Conservation (phyloP, 225 moss, liverwort and hornwort genomes). For the Asterella californica region DNA sequence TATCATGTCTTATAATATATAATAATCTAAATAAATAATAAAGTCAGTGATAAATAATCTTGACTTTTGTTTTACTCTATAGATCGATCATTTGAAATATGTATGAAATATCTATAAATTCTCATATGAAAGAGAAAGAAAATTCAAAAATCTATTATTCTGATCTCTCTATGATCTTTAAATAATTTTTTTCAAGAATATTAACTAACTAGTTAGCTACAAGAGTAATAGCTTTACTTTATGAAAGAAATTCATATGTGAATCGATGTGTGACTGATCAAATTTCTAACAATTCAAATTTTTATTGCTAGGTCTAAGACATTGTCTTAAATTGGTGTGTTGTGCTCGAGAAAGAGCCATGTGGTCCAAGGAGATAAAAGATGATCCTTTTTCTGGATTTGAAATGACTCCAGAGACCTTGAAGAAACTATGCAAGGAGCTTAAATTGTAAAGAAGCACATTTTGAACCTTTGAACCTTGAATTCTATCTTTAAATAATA, state of each 20-base stretch:
- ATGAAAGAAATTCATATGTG: neutral
- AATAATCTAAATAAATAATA: too few species aligned
- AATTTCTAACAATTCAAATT: too few species aligned
- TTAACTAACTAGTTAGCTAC: neutral
- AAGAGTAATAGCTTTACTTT: neutral
- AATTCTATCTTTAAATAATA: neutral
- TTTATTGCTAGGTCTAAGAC: neutral
- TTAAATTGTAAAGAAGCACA: constrained; percentile 27
- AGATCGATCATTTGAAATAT: too few species aligned
- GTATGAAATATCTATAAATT: too few species aligned
- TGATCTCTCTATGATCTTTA: too few species aligned
- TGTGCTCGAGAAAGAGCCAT: constrained; percentile 7
- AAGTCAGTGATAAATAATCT: too few species aligned
- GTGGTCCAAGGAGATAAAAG: constrained; percentile 21
- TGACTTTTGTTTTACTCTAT: too few species aligned
- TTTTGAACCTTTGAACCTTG: neutral
- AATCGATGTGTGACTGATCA: too few species aligned
- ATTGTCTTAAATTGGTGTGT: neutral
- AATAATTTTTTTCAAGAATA: neutral
- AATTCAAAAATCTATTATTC: too few species aligned
- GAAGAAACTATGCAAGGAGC: constrained; percentile 41
- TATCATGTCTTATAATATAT: too few species aligned
- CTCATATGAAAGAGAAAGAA: too few species aligned
- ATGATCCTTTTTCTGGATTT: constrained; percentile 25
- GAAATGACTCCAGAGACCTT: constrained; percentile 30